phyloP scores from a whole-genome alignment of 352 stramenopile species.

The Pythium rishiriense region DNA sequence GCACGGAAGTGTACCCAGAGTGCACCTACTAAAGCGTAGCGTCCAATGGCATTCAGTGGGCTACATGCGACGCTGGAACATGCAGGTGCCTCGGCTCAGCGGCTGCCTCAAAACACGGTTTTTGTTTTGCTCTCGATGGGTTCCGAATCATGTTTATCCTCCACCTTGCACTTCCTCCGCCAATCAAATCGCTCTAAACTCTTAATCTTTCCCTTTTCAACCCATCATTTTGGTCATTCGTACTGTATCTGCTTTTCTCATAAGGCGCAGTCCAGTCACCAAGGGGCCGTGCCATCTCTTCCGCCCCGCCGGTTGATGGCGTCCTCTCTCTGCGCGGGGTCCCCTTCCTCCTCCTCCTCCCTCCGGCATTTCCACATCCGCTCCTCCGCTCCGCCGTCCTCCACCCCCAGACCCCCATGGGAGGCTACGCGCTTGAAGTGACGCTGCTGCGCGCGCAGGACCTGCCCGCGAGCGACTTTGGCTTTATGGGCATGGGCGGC shows the following conservation, averaged over 20 bases:
- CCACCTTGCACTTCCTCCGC: background rate
- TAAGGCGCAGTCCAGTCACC: background rate
- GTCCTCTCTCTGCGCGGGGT: background rate
- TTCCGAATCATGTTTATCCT: background rate
- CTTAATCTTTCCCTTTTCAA: background rate
- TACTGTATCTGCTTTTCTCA: background rate
- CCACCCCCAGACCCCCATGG: background rate
- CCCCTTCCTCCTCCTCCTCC: background rate
- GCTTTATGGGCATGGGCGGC: constrained; percentile 49
- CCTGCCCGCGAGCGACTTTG: constrained; percentile 68
- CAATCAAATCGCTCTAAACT: background rate
- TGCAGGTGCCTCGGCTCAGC: background rate
- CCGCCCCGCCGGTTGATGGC: background rate
- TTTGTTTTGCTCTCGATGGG: background rate
- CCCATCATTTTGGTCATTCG: background rate
- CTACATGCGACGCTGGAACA: background rate
- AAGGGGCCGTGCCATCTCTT: background rate
- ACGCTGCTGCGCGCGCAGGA: constrained; percentile 70
- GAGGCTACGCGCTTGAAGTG: constrained; percentile 54
- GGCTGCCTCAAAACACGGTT: background rate
- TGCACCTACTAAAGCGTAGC: background rate
- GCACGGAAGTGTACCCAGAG: background rate
- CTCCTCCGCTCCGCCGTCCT: background rate
- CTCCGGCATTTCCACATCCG: background rate
- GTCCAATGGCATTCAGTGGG: background rate